Percentiles rank a stretch among this genome's conserved stretches.
These are phyloP conservation scores for Dalechampia spathulata DNA, from an alignment of 441 rosid species.

Conservation along the genomic window DNA sequence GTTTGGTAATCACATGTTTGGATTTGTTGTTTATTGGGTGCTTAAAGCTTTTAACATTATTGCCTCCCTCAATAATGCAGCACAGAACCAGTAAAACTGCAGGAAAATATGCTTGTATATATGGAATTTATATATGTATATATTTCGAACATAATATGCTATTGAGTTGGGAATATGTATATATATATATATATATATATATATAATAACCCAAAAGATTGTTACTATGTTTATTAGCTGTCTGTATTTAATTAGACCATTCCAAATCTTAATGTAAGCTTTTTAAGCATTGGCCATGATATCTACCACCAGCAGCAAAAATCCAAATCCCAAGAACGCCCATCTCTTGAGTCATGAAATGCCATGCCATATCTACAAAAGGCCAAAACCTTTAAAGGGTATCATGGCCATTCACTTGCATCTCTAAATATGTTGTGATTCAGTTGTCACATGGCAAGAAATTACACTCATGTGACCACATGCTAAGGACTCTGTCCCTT, in stretches of 20 bases:
- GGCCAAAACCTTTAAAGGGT: constrained; percentile 14
- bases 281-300: constrained; percentile 26
- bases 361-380: constrained; percentile 7
- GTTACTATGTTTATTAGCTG: constrained; percentile 29
- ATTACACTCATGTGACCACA: constrained; percentile 48
- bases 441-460: constrained; percentile 45
- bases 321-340: constrained; percentile 11
- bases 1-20: constrained; percentile 23
- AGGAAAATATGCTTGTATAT: too few species aligned
- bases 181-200: background rate
- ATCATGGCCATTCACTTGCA: constrained; percentile 8
- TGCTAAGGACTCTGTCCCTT: constrained; percentile 19
- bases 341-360: background rate
- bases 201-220: constrained; percentile 7
- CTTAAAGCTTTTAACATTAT: constrained; percentile 18
- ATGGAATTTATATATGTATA: too few species aligned
- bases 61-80: constrained; percentile 32
- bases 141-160: constrained; percentile 9
- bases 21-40: constrained; percentile 21
- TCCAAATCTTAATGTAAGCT: constrained; percentile 34
- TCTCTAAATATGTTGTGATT: constrained; percentile 13
- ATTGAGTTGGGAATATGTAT: constrained; percentile 6
- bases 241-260: constrained; percentile 33
- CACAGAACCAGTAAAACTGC: constrained; percentile 9
- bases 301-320: constrained; percentile 15